Base-by-base conservation (phyloP, 768 basidiomycete species). In the Leccinum arenicola region DNA sequence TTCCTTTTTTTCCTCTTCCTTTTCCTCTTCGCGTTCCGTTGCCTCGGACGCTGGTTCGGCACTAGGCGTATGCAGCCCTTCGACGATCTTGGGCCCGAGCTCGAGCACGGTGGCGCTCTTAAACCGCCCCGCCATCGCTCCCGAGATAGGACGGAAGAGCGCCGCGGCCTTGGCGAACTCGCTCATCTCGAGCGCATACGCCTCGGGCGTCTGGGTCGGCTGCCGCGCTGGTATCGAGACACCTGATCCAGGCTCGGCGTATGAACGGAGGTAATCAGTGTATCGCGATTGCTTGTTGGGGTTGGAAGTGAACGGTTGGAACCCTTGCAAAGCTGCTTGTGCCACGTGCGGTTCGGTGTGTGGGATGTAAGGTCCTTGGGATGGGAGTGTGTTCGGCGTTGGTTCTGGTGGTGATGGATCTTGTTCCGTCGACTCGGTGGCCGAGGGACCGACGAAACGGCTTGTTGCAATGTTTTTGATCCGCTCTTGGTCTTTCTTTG, bases 121-220 rank as follows among this genome's bases (percentile, higher is more conserved):
- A 73, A 98, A 98, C n/a, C 96, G 83, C 21, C 86, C 89, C 0
- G 94, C 93, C 92, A 98, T 98, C 15, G 93, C 92, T 3, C 89
- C 92, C 0, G 86, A 84, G 64, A 95, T 84, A 0, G 97, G 97
- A 66, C 93, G 93, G 77, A 98, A 98, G 29, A 98, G 83, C 25
- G 82, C 75, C 0, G 96, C 96, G 0, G 93, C 82, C 69, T 94
- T 92, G 2, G 91, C 84, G 63, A 93, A 98, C 65, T 96, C 93
- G 45, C 78, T 78, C 31, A 96, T 75, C 71, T 99, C 97, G 63
- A 86, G 87, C 65, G 88, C 84, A 71, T 91, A 92, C 21, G 84
- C 84, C 29, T 89, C 85, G 6, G 78, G 74, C 12, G 73, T 79
- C 70, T 94, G 91, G 1, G 75, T 78, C 0, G 84, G 81, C 5